Percentiles rank a stretch among this genome's conserved stretches.
Conservation (phyloP, 208 protist genomes). For the Willaertia magna region DNA sequence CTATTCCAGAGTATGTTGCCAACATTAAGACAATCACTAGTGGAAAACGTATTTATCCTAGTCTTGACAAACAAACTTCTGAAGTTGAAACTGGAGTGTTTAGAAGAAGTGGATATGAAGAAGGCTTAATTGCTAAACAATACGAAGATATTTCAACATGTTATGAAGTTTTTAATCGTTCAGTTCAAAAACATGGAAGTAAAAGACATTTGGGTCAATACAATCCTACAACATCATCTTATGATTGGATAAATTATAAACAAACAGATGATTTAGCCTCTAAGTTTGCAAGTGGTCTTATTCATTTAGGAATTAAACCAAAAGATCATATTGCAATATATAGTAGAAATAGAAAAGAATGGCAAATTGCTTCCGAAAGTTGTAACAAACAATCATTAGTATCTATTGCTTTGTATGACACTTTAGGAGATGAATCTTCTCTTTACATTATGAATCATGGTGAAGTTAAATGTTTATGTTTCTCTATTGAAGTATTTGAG, state of each 20-base stretch:
- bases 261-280: background rate
- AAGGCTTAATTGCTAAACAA: background rate
- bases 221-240: background rate
- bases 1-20: too few relatives aligned
- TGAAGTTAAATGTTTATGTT: background rate
- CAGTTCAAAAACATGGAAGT: too few relatives aligned
- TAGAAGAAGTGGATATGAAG: background rate
- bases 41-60: too few relatives aligned
- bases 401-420: constrained; percentile 9
- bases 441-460: constrained; percentile 9
- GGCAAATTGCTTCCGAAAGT: background rate
- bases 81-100: background rate
- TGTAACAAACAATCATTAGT: constrained; percentile 5
- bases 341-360: constrained; percentile 7
- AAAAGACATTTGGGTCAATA: background rate
- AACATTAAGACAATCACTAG: too few relatives aligned
- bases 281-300: background rate
- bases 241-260: background rate
- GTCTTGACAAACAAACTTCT: background rate
- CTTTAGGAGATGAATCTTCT: background rate
- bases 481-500: background rate
- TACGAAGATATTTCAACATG: background rate
- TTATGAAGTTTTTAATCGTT: background rate
- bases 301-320: background rate
- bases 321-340: constrained; percentile 10